Evolutionary conservation across 164 flowering plant species (phyloP).

Genomic region (Brasenia schreberi): DNA sequence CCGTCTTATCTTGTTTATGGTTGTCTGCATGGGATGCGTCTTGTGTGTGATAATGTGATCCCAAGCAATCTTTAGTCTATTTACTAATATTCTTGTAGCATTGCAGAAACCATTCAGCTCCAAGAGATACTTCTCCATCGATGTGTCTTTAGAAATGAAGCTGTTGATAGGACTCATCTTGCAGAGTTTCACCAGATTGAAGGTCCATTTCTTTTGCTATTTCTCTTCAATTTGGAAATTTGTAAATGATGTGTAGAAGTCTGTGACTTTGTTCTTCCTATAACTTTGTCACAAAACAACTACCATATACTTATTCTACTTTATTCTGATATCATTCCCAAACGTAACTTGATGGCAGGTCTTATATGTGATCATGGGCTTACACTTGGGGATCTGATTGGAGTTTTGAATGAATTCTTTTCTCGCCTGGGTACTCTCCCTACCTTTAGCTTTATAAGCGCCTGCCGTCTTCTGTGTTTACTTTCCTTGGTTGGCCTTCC

Average conservation of each 20-base stretch:
- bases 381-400: slow-evolving; percentile 77
- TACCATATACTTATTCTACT: background rate
- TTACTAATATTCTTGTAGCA: background rate
- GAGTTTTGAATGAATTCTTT: slow-evolving; percentile 80
- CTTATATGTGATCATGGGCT: slow-evolving; percentile 87
- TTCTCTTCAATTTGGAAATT: background rate
- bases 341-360: slow-evolving; percentile 20
- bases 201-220: slow-evolving; percentile 30
- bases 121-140: slow-evolving; percentile 72
- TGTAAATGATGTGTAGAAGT: background rate
- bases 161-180: slow-evolving; percentile 96
- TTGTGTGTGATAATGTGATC: no score
- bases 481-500: no score
- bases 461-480: no score
- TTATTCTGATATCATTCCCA: background rate
- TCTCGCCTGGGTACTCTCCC: slow-evolving; percentile 56
- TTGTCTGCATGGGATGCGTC: no score
- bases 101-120: slow-evolving; percentile 68
- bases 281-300: background rate
- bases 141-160: slow-evolving; percentile 98
- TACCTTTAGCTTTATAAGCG: no score
- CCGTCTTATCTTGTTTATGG: no score
- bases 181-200: slow-evolving; percentile 99
- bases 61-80: no score
- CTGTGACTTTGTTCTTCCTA: background rate